Conservation (phyloP, 176 grass and related monocot genomes). For the Hsuehochloa calcarea region DNA sequence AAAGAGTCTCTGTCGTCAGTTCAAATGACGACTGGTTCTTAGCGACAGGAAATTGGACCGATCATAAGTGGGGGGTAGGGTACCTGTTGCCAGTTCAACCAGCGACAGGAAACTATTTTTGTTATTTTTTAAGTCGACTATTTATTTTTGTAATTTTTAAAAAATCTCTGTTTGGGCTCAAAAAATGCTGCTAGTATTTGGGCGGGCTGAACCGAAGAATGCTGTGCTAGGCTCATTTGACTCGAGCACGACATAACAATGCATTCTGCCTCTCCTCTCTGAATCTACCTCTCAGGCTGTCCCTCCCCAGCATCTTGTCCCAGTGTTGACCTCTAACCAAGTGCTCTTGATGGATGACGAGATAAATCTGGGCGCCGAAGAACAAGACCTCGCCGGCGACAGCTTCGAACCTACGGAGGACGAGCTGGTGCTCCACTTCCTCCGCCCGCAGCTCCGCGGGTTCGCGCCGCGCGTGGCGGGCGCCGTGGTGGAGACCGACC, state of each 20-base stretch:
- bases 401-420: constrained; percentile 38
- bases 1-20: too few relatives aligned
- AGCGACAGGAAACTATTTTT: too few relatives aligned
- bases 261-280: too few relatives aligned
- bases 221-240: not conserved
- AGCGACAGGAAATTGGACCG: too few relatives aligned
- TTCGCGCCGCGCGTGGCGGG: constrained; percentile 39
- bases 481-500: constrained; percentile 42
- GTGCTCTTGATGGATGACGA: not conserved
- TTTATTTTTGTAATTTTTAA: too few relatives aligned
- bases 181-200: not conserved
- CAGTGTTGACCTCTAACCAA: not conserved
- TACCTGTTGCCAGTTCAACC: too few relatives aligned
- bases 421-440: constrained; percentile 49
- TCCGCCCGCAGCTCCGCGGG: constrained; percentile 38
- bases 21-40: too few relatives aligned
- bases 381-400: not conserved
- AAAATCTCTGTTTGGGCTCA: not conserved
- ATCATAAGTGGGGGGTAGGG: too few relatives aligned
- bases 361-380: not conserved
- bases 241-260: not conserved
- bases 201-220: not conserved
- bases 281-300: not conserved
- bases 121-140: too few relatives aligned
- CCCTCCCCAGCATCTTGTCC: not conserved